A percentile compares a stretch with the other conserved stretches of the same genome.
These are phyloP conservation scores for Aleurites moluccanus DNA, from an alignment of 441 rosid species.

Conservation along the genomic window DNA sequence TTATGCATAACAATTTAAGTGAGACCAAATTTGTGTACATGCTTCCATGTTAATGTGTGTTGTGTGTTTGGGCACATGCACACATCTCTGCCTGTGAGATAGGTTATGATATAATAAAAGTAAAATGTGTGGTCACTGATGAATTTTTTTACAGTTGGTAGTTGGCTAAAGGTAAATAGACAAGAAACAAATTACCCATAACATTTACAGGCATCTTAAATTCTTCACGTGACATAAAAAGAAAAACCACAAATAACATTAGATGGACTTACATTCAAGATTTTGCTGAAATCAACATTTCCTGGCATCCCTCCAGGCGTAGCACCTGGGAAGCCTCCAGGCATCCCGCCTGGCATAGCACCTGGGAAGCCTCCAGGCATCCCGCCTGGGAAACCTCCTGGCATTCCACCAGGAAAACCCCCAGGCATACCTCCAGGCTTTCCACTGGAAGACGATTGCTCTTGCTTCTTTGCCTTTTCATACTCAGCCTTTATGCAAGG, in stretches of 20 bases:
- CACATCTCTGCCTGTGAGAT: not conserved
- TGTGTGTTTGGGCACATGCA: not conserved
- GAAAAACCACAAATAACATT: not conserved
- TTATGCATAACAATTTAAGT: not conserved
- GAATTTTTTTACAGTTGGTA: not conserved
- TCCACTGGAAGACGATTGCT: constrained; percentile 77
- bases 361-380: constrained; percentile 60
- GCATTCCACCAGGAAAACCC: constrained; percentile 43
- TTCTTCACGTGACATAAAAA: not conserved
- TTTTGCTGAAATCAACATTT: constrained; percentile 83
- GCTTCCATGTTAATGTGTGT: not conserved
- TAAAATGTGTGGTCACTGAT: not conserved
- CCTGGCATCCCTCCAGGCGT: constrained; percentile 76
- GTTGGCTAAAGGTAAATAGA: not conserved
- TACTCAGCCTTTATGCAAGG: constrained; percentile 67
- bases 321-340: constrained; percentile 42
- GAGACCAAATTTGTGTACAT: not conserved
- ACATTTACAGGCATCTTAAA: not conserved
- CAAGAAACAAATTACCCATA: not conserved
- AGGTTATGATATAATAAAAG: not conserved
- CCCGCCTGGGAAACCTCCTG: constrained; percentile 50
- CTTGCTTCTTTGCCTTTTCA: constrained; percentile 92
- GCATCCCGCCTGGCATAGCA: constrained; percentile 38
- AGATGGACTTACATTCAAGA: constrained; percentile 65
- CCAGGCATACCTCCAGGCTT: constrained; percentile 58